Evolutionary conservation across 2,329 filamentous ascomycete genomes (phyloP).

Genomic region (Mollisia scopiformis): DNA sequence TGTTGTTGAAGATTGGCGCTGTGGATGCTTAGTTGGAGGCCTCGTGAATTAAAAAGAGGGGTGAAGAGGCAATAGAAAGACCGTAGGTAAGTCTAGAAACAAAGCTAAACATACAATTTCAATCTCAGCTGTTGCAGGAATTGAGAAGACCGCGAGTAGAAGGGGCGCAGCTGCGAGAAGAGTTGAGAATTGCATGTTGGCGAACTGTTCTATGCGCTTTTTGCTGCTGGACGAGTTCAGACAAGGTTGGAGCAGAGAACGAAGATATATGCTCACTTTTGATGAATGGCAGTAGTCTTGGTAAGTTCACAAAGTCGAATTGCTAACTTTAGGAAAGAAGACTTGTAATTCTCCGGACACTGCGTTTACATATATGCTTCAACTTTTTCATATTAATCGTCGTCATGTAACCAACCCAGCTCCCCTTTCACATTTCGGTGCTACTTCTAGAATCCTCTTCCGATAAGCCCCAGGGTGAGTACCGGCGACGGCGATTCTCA

Average conservation of each 20-base stretch:
- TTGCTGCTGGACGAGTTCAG: not conserved
- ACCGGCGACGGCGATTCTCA: not conserved
- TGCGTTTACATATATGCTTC: too few relatives aligned
- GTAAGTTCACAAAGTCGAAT: not conserved
- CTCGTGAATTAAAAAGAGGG: not conserved
- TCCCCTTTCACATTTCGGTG: too few relatives aligned
- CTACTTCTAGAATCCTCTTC: too few relatives aligned
- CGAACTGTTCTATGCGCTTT: too few relatives aligned
- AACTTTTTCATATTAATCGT: too few relatives aligned
- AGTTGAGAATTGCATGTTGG: constrained; percentile 13
- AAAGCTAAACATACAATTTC: not conserved
- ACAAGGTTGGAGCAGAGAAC: not conserved
- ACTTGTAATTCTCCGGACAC: too few relatives aligned
- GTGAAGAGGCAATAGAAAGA: not conserved
- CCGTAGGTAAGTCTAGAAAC: not conserved
- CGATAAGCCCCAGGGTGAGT: not conserved
- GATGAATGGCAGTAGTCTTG: not conserved
- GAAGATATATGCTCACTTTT: not conserved
- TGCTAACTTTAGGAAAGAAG: not conserved
- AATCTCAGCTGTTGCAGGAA: not conserved
- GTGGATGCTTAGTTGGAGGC: not conserved
- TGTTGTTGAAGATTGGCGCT: constrained; percentile 11
- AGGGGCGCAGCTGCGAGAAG: not conserved
- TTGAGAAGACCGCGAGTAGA: not conserved
- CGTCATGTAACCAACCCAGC: too few relatives aligned